Evolutionary conservation across 2,329 filamentous ascomycete species (phyloP).

Genomic region (Aureobasidium sp.): DNA sequence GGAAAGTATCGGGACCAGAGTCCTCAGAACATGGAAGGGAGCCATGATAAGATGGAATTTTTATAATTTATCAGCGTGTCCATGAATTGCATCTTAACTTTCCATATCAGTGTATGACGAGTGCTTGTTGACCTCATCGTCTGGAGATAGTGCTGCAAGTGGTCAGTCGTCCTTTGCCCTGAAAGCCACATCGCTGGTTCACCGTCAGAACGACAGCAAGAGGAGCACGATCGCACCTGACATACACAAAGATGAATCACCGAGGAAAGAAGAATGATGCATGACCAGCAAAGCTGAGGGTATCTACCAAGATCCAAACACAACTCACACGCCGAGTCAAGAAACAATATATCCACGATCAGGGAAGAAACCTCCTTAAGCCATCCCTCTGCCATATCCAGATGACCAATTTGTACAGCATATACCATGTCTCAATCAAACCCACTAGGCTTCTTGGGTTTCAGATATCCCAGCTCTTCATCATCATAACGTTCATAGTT

Average conservation of each 20-base stretch:
- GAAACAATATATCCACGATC: not conserved
- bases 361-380: not conserved
- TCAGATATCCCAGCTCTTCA: slow-evolving; percentile 4
- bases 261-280: not conserved
- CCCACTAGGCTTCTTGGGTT: slow-evolving; percentile 11
- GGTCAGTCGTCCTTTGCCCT: not conserved
- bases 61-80: not conserved
- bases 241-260: not conserved
- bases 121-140: not conserved
- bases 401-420: not conserved
- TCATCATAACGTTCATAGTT: slow-evolving; percentile 14
- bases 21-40: no score
- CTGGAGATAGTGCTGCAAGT: not conserved
- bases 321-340: not conserved
- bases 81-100: not conserved
- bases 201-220: no score
- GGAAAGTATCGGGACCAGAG: no score
- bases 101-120: not conserved
- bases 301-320: not conserved
- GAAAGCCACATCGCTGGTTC: not conserved
- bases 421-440: not conserved
- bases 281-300: not conserved
- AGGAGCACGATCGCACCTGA: not conserved
- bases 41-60: not conserved
- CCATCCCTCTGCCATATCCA: not conserved